A percentile compares a stretch with the other conserved stretches of the same genome.
phyloP scores from a whole-genome alignment of 1,139 yeast species.

The Suhomyces atakaporum region DNA sequence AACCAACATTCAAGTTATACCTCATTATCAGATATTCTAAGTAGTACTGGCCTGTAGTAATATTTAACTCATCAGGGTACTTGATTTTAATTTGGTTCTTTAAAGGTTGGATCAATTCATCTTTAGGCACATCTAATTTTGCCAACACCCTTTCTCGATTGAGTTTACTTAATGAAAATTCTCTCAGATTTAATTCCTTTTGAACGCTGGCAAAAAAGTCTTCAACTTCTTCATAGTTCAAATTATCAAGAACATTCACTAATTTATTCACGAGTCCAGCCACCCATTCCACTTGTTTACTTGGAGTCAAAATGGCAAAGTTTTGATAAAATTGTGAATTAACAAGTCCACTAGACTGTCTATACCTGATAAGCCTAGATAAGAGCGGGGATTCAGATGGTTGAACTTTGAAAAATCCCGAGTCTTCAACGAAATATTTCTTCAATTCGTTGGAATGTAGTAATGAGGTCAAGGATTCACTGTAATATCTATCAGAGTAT shows the following conservation, averaged over 20 bases:
- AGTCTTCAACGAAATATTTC: conserved; percentile 19
- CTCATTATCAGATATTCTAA: conserved; percentile 13
- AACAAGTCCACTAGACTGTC: conserved; percentile 15
- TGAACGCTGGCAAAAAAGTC: conserved; percentile 9
- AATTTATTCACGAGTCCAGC: conserved; percentile 14
- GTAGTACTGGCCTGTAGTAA: conserved; percentile 13
- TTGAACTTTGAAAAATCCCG: conserved; percentile 16
- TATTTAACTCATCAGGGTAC: not conserved
- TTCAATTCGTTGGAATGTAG: conserved; percentile 18
- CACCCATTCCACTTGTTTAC: conserved; percentile 16
- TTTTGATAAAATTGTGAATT: conserved; percentile 26
- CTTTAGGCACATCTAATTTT: conserved; percentile 2
- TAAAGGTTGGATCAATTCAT: not conserved
- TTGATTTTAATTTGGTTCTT: not conserved
- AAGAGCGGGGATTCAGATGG: conserved; percentile 4
- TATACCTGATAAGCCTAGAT: conserved; percentile 11
- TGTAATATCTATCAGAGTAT: conserved; percentile 7
- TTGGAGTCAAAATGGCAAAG: conserved; percentile 17
- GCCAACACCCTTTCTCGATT: conserved; percentile 4
- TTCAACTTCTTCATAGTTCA: conserved; percentile 18
- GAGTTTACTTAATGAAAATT: conserved; percentile 9
- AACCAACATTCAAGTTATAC: conserved; percentile 13
- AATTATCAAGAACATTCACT: conserved; percentile 17
- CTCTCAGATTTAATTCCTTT: conserved; percentile 9
- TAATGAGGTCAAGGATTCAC: conserved; percentile 4